Evolutionary conservation across 805 yeast genomes (phyloP).

Genomic region (Candida vaughaniae): DNA sequence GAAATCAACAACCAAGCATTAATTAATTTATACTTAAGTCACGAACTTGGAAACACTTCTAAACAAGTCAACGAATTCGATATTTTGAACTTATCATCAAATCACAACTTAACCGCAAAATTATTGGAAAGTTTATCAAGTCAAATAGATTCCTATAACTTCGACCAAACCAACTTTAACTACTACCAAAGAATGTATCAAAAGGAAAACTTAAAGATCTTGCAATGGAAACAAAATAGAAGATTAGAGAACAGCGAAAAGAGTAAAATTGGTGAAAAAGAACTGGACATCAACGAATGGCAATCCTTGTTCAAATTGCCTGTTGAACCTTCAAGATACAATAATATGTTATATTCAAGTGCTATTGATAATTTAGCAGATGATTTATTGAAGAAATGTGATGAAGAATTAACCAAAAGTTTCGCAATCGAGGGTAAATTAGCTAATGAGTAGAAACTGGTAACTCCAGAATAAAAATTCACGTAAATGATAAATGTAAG

Average conservation of each 20-base stretch:
- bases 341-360: conserved; percentile 65
- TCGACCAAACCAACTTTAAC: conserved; percentile 77
- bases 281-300: conserved; percentile 64
- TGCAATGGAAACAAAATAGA: conserved; percentile 73
- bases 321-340: conserved; percentile 71
- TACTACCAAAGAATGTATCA: conserved; percentile 75
- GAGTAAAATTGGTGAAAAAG: conserved; percentile 55
- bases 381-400: conserved; percentile 69
- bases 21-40: conserved; percentile 52
- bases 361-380: conserved; percentile 69
- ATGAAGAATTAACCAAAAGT: conserved; percentile 62
- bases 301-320: conserved; percentile 63
- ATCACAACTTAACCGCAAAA: conserved; percentile 44
- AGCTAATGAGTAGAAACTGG: conserved; percentile 20
- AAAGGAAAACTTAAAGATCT: conserved; percentile 66
- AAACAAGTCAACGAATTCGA: conserved; percentile 29
- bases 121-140: conserved; percentile 63
- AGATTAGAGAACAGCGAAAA: conserved; percentile 63
- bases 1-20: conserved; percentile 66
- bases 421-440: conserved; percentile 57
- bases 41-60: conserved; percentile 14
- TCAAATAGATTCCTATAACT: conserved; percentile 71
- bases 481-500: too few species aligned
- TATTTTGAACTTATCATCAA: conserved; percentile 41
- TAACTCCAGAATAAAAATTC: too few species aligned